A percentile compares a stretch with the other conserved stretches of the same genome.
Evolutionary conservation across 768 basidiomycete genomes (phyloP).

Genomic region (Leccinum incarnatum): DNA sequence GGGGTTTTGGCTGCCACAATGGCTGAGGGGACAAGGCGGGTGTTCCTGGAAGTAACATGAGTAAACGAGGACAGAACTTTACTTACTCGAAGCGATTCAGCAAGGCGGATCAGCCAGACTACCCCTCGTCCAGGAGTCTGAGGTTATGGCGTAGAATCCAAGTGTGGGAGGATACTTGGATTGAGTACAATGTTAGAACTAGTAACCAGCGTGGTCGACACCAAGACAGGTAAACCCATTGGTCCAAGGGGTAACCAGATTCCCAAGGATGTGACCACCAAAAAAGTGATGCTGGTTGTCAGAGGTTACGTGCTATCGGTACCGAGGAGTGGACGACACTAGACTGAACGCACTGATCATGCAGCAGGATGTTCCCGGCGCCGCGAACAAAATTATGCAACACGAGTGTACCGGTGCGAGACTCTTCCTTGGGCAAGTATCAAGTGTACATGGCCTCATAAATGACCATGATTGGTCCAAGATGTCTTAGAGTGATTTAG

Average conservation of each 20-base stretch:
- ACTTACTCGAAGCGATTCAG: background rate
- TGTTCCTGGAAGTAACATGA: background rate
- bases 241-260: background rate
- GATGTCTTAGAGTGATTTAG: background rate
- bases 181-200: background rate
- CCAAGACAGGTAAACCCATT: background rate
- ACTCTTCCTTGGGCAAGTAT: background rate
- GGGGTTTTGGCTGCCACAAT: background rate
- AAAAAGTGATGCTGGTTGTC: background rate
- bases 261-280: background rate
- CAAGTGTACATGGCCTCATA: too few species aligned
- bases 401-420: background rate
- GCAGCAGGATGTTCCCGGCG: background rate
- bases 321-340: background rate
- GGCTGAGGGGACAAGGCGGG: background rate
- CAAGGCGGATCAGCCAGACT: background rate
- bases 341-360: background rate
- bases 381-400: background rate
- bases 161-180: background rate
- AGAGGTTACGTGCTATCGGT: background rate
- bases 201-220: background rate
- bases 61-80: background rate
- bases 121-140: background rate
- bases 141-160: background rate
- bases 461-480: background rate